Evolutionary conservation across 805 yeast genomes (phyloP), one percentile per base, ranked within the genome.

Genomic region (Allodekkera sacchari): DNA sequence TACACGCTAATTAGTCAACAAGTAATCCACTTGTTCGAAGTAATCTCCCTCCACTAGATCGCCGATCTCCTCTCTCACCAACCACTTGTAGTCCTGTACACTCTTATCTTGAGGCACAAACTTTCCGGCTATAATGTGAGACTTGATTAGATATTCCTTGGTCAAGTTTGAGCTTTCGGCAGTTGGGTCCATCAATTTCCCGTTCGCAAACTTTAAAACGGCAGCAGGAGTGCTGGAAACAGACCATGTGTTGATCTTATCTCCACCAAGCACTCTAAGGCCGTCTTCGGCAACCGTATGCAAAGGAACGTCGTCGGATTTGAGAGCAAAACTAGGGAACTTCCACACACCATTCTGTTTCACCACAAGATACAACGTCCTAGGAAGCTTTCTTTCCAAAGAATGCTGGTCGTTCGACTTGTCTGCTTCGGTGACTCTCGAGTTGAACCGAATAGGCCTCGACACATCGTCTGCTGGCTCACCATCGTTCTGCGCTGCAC

Each of bases 141-240:
- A 81, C 58, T 84, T 85, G 46, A 92, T 73, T 46, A 83, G 63
- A 51, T 77, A 92, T 46, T 83, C 89, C 45, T 73, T 66, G 10
- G 41, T 35, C 6, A 48, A 42, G 5, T 36, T 46, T n/a, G 42
- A 47, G 2, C 47, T 47, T 3, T 37, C 45, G 8, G 42, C 52
- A 3, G 45, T 17, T 4, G 35, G 33, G 7, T 41, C 34, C 11
- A 51, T 51, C 18, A 47, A 29, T 10, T 56, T 51, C 20, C 48
- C 48, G 21, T 51, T 49, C 10, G 44, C 30, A 39, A 62, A 67
- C 43, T 72, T 64, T 39, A 79, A 50, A 2, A 80, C 74, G 27
- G 78, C 87, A 25, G 88, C 79, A 25, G 98, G 97, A 5, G 81
- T 81, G 35, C 73, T 74, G 16, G 97, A 85, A n/a, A 92, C 95